Base-by-base conservation (phyloP, 2,329 filamentous ascomycete species). In the Curvularia lunata region DNA sequence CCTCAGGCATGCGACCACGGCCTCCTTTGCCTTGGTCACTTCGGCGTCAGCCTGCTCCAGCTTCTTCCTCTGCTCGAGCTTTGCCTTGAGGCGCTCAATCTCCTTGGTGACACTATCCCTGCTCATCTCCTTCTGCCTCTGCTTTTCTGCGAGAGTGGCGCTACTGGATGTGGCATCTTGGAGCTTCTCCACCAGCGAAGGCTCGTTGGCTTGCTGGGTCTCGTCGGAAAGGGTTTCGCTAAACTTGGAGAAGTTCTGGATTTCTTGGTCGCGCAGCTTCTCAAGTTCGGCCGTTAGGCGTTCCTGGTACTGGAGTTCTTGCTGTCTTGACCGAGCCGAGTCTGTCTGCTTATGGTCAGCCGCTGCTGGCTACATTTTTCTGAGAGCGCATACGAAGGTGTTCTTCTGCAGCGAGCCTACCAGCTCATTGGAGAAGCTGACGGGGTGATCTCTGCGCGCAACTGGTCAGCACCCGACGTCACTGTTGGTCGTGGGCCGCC, bases 241-340 rank as follows among this genome's bases (percentile, higher is more conserved):
- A 59, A 91, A 85, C 56, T 87, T 81, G 66, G 84, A 82, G 63
- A 97, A 88, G 58, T 88, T 86, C 48, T 87, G 83, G 64, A 86
- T 80, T 75, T 94, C 89, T 68, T 88, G 82, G 63, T 86, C 84
- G 75, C 88, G 88, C 64, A 97, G 86, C 68, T 88, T 88, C 78
- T 89, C 87, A 66, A 98, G 91, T 80, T 97, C 93, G 70, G 87
- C 84, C 71, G 89, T 87, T 60, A 97, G 91, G 78, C 94, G 93
- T 75, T 86, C 82, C 82, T 97, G 93, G 77, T 97, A 88, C 71
- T 94, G 89, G 63, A 95, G 87, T 81, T 98, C 94, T 77, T 92
- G 82, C 73, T 88, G 83, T 80, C 91, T 91, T 71, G 89, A 85
- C 75, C 94, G 92, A 65, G 92, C 93, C 59, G 88, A 87, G 81